These are phyloP conservation scores for Naganishia onofrii DNA, from an alignment of 768 basidiomycete species.

Conservation along the genomic window DNA sequence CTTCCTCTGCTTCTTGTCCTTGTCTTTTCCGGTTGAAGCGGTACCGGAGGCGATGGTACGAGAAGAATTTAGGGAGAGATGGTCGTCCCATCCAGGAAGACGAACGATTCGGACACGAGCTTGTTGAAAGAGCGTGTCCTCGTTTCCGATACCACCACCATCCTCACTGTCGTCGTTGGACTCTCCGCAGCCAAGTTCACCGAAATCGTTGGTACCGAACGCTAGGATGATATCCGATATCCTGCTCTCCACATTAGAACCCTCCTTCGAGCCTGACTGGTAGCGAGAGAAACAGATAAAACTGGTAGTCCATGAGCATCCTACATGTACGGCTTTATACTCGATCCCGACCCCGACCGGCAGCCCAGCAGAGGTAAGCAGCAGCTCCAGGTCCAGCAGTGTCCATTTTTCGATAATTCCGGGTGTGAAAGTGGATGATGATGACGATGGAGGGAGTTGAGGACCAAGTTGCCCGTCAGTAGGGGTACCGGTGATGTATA, in stretches of 20 bases:
- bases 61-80: neutral
- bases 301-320: conserved; percentile 75
- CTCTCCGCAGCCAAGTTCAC: conserved; percentile 66
- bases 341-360: neutral
- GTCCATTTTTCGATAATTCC: conserved; percentile 27
- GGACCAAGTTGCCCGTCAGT: conserved; percentile 68
- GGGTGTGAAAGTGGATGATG: neutral
- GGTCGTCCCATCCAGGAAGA: conserved; percentile 13
- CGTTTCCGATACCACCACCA: conserved; percentile 8
- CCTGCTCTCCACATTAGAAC: too few relatives aligned
- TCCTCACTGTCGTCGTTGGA: neutral
- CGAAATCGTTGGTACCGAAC: conserved; percentile 82
- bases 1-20: too few relatives aligned
- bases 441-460: conserved; percentile 39
- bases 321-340: conserved; percentile 59
- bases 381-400: neutral
- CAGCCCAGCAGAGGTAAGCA: neutral
- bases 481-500: conserved; percentile 78
- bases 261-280: too few relatives aligned
- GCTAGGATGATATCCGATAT: conserved; percentile 59
- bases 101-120: conserved; percentile 24
- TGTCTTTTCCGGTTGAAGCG: too few relatives aligned
- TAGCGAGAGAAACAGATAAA: conserved; percentile 18
- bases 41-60: too few relatives aligned
- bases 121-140: neutral